Percentiles rank a stretch among this genome's conserved stretches.
Conservation (phyloP, 1,284 basidiomycete genomes). For the Coniferiporia weirii region DNA sequence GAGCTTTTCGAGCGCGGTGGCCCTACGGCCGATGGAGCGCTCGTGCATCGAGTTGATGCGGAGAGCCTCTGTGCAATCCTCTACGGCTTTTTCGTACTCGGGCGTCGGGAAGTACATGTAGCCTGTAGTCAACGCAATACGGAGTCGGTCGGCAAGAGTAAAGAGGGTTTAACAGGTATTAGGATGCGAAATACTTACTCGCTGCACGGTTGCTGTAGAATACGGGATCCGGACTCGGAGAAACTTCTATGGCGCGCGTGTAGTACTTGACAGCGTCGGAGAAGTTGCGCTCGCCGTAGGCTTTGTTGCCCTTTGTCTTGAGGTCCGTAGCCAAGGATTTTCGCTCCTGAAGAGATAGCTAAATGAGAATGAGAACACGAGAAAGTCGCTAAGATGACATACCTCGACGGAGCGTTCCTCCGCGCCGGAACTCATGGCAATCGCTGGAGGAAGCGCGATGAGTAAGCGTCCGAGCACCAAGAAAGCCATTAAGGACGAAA, state of each 20-base stretch:
- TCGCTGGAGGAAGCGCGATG: neutral
- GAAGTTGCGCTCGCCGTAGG: slow-evolving; percentile 81
- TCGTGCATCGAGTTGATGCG: slow-evolving; percentile 83
- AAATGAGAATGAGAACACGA: no score
- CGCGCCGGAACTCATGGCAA: slow-evolving; percentile 3
- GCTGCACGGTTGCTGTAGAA: slow-evolving; percentile 98
- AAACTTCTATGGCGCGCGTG: slow-evolving; percentile 85
- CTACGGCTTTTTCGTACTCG: slow-evolving; percentile 80
- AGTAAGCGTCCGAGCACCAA: neutral
- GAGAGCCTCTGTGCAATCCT: slow-evolving; percentile 88
- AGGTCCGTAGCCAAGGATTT: slow-evolving; percentile 70
- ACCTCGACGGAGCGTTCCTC: slow-evolving; percentile 7
- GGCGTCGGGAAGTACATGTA: slow-evolving; percentile 90
- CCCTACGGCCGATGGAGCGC: slow-evolving; percentile 94
- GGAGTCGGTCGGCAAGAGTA: neutral
- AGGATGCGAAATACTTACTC: slow-evolving; percentile 47
- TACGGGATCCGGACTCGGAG: slow-evolving; percentile 85
- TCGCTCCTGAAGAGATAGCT: slow-evolving; percentile 52
- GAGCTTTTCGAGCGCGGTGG: slow-evolving; percentile 79
- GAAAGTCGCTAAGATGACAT: neutral
- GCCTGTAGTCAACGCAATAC: slow-evolving; percentile 38
- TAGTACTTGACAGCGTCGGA: slow-evolving; percentile 78
- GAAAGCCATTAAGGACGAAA: neutral
- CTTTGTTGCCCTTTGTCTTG: slow-evolving; percentile 87
- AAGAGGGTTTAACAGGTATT: neutral